A percentile compares a stretch with the other conserved stretches of the same genome.
phyloP scores from a whole-genome alignment of 495 filamentous ascomycete genomes.

The Aspergillus baeticus region DNA sequence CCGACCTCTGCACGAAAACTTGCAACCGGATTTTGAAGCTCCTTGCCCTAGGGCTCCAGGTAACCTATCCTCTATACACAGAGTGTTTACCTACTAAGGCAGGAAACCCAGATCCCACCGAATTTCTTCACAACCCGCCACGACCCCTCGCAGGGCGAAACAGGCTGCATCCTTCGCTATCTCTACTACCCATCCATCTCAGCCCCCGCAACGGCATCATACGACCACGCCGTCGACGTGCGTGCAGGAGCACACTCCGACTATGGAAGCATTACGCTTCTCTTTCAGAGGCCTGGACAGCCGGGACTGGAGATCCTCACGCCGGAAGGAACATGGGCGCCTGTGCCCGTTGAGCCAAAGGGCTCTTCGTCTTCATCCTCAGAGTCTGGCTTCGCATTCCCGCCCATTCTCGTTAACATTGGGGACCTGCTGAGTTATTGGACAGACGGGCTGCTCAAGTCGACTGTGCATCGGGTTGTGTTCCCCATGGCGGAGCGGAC shows the following conservation, averaged over 20 bases:
- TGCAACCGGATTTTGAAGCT: slow-evolving; percentile 70
- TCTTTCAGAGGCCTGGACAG: slow-evolving; percentile 78
- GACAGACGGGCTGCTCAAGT: slow-evolving; percentile 81
- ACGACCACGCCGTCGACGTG: slow-evolving; percentile 53
- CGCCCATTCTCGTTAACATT: slow-evolving; percentile 89
- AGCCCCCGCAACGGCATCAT: slow-evolving; percentile 34
- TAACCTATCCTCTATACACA: slow-evolving; percentile 20
- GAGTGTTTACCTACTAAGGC: no score
- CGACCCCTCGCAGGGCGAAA: slow-evolving; percentile 53
- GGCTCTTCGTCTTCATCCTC: slow-evolving; percentile 16
- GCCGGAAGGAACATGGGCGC: slow-evolving; percentile 43
- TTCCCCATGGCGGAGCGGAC: slow-evolving; percentile 57
- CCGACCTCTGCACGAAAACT: slow-evolving; percentile 66
- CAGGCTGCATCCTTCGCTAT: slow-evolving; percentile 76
- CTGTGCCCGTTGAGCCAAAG: slow-evolving; percentile 44
- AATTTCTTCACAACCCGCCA: slow-evolving; percentile 79
- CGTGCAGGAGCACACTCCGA: slow-evolving; percentile 69
- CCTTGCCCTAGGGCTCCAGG: slow-evolving; percentile 72
- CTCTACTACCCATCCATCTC: slow-evolving; percentile 72
- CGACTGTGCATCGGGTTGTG: slow-evolving; percentile 86
- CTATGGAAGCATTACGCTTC: slow-evolving; percentile 65
- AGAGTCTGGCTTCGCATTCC: slow-evolving; percentile 43
- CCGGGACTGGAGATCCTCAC: slow-evolving; percentile 84
- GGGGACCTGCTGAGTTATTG: slow-evolving; percentile 89
- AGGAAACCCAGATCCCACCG: slow-evolving; percentile 37